These are phyloP conservation scores for Harringtonia aguacate DNA, from an alignment of 2,329 filamentous ascomycete species.

Conservation along the genomic window DNA sequence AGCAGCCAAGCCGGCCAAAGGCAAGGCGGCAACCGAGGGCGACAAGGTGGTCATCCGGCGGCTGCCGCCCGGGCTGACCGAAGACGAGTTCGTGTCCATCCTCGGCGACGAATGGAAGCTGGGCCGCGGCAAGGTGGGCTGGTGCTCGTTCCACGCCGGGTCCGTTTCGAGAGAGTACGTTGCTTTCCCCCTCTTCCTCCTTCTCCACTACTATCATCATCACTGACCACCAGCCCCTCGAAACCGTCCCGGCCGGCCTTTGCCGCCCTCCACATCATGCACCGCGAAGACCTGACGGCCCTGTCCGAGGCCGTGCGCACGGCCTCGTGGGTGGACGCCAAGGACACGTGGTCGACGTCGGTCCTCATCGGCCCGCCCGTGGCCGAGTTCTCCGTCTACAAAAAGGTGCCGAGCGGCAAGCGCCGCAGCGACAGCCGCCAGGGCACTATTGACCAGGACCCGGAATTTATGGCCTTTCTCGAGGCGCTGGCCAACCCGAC, in stretches of 20 bases:
- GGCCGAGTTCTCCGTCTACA: conserved; percentile 75
- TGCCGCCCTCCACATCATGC: conserved; percentile 74
- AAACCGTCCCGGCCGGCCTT: conserved; percentile 75
- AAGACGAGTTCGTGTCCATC: conserved; percentile 60
- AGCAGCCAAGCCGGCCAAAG: conserved; percentile 30
- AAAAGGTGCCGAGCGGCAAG: conserved; percentile 67
- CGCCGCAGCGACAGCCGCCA: conserved; percentile 72
- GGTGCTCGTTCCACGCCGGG: conserved; percentile 54
- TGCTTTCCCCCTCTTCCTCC: background rate
- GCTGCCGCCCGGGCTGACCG: conserved; percentile 75
- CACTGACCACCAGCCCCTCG: conserved; percentile 49
- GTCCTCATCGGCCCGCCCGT: conserved; percentile 68
- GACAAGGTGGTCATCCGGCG: conserved; percentile 79
- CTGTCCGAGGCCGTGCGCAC: conserved; percentile 62
- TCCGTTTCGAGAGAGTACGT: conserved; percentile 78
- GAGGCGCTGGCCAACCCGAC: conserved; percentile 69
- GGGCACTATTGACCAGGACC: conserved; percentile 92
- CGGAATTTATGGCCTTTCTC: conserved; percentile 89
- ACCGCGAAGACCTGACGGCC: conserved; percentile 52
- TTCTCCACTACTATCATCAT: background rate
- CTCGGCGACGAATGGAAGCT: conserved; percentile 73
- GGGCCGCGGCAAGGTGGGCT: conserved; percentile 76
- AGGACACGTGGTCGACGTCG: conserved; percentile 60
- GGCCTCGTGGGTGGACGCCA: conserved; percentile 69
- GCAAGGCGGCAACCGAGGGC: conserved; percentile 44